These are phyloP conservation scores for Senna siamea DNA, from an alignment of 306 rosid species.

Conservation along the genomic window DNA sequence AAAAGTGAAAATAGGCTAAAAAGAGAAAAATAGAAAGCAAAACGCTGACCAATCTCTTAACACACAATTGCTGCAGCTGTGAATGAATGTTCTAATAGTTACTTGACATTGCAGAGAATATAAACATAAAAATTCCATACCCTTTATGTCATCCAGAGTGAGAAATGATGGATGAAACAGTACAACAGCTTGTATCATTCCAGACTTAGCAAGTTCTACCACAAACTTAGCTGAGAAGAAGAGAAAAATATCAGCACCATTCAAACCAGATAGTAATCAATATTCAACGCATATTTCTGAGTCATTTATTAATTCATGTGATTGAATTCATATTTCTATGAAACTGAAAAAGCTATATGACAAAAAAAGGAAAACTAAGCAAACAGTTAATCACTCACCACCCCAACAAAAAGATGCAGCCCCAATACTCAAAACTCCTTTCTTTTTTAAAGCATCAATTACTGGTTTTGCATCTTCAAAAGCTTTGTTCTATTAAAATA, in stretches of 20 bases:
- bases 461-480: slow-evolving; percentile 45
- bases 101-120: neutral
- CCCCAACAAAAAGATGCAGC: slow-evolving; percentile 58
- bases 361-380: neutral
- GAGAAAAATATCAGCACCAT: slow-evolving; percentile 4
- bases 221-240: slow-evolving; percentile 72
- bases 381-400: slow-evolving; percentile 36
- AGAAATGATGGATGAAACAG: slow-evolving; percentile 70
- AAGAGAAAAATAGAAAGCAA: too few relatives aligned
- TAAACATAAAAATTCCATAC: slow-evolving; percentile 49
- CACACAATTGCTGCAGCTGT: too few relatives aligned
- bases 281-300: neutral
- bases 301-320: neutral
- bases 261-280: neutral
- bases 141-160: slow-evolving; percentile 66
- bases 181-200: slow-evolving; percentile 64
- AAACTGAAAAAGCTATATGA: neutral
- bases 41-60: too few relatives aligned
- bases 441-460: slow-evolving; percentile 43
- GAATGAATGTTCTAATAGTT: neutral
- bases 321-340: neutral
- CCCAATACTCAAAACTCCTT: slow-evolving; percentile 44
- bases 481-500: neutral
- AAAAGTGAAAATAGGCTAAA: neutral
- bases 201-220: slow-evolving; percentile 60